Evolutionary conservation across 1,284 basidiomycete species (phyloP).

Genomic region (Inonotus hispidus): DNA sequence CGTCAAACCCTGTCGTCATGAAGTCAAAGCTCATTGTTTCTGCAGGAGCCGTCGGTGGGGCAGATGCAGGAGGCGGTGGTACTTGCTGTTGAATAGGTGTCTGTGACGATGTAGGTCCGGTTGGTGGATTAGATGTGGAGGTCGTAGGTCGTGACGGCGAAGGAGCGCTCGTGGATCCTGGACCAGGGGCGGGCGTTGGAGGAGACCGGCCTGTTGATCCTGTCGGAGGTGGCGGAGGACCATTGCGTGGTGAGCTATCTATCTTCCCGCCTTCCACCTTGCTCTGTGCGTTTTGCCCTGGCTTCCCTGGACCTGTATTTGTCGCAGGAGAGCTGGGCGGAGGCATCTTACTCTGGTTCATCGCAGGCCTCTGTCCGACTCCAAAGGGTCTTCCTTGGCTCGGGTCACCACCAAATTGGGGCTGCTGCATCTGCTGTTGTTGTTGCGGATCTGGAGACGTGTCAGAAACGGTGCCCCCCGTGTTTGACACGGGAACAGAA

Average conservation of each 20-base stretch:
- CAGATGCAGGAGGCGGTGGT: constrained; percentile 6
- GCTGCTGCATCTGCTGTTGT: constrained; percentile 1
- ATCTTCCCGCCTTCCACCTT: constrained; percentile 5
- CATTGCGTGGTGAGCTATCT: constrained; percentile 13
- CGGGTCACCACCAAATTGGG: constrained; percentile 5
- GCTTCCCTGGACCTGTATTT: constrained; percentile 4
- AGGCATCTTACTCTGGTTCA: constrained; percentile 12
- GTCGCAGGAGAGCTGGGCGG: constrained; percentile 13
- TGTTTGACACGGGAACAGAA: background rate
- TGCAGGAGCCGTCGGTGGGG: background rate
- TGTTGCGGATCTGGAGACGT: constrained; percentile 4
- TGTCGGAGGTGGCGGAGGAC: constrained; percentile 1
- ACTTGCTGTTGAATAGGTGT: background rate
- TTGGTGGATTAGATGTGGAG: constrained; percentile 7
- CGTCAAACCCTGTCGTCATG: constrained; percentile 15
- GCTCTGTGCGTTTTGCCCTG: background rate
- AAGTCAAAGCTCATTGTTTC: constrained; percentile 9
- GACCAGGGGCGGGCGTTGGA: constrained; percentile 8
- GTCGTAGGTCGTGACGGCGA: constrained; percentile 13
- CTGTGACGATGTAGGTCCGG: background rate
- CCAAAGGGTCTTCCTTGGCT: constrained; percentile 11
- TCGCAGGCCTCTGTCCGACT: background rate
- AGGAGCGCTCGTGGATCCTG: background rate
- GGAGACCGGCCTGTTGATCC: constrained; percentile 4
- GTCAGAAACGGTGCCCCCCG: constrained; percentile 7